phyloP scores from a whole-genome alignment of 2,329 filamentous ascomycete species.

The Colletotrichum aenigma region DNA sequence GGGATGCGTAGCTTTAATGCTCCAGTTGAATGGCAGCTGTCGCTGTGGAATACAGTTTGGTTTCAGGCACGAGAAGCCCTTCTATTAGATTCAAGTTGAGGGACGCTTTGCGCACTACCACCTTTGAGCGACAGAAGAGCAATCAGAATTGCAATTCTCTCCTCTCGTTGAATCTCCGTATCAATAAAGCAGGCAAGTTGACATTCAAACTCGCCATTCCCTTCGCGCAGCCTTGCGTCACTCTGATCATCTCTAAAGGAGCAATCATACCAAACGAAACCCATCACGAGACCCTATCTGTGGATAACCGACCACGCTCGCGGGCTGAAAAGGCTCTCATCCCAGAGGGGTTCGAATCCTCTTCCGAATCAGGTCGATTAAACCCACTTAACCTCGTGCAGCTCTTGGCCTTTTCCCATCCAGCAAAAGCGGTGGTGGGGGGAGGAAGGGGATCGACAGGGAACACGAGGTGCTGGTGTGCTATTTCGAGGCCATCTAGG shows the following conservation, averaged over 20 bases:
- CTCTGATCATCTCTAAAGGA: neutral
- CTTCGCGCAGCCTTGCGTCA: neutral
- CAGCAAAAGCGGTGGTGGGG: neutral
- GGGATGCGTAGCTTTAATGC: neutral
- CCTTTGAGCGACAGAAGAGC: neutral
- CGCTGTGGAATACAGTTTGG: neutral
- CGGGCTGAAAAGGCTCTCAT: neutral
- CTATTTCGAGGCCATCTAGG: slow-evolving; percentile 9
- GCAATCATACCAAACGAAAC: neutral
- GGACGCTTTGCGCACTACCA: neutral
- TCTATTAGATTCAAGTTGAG: neutral
- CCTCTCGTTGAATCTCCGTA: neutral
- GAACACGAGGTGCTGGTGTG: slow-evolving; percentile 1
- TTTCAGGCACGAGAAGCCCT: neutral
- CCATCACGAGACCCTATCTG: neutral
- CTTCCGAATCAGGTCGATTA: neutral
- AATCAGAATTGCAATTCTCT: neutral
- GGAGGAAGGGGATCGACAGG: neutral
- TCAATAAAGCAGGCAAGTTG: neutral
- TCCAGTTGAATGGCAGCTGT: neutral
- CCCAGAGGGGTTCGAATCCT: neutral
- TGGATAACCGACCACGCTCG: neutral
- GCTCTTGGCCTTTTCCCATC: neutral
- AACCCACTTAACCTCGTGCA: neutral
- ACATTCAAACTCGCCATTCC: neutral